Conservation (phyloP, 495 filamentous ascomycete genomes). For the Cairneyella variabilis region DNA sequence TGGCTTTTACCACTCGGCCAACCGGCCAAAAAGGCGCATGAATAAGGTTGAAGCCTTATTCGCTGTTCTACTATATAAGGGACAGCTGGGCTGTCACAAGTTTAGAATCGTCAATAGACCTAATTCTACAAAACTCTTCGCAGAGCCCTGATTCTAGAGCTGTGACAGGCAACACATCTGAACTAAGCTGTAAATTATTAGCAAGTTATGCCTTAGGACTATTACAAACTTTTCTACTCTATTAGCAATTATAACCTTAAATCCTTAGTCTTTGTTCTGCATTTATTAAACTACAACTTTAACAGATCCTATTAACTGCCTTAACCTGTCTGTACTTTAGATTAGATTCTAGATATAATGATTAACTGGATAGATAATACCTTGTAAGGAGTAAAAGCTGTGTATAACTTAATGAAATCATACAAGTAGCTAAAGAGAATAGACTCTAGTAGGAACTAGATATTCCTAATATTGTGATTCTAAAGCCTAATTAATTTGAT, state of each 20-base stretch:
- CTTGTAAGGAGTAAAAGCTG: slow-evolving; percentile 45
- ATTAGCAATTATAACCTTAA: neutral
- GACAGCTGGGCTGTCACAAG: too few relatives aligned
- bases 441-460: slow-evolving; percentile 49
- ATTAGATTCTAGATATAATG: slow-evolving; percentile 7
- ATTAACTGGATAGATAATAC: slow-evolving; percentile 10
- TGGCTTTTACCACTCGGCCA: too few relatives aligned
- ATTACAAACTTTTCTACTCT: neutral
- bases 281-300: neutral
- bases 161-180: too few relatives aligned
- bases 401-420: slow-evolving; percentile 55
- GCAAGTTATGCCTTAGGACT: too few relatives aligned
- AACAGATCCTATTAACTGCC: neutral
- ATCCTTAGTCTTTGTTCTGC: neutral
- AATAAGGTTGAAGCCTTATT: too few relatives aligned
- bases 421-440: slow-evolving; percentile 47
- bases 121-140: too few relatives aligned
- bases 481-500: slow-evolving; percentile 59
- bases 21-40: too few relatives aligned
- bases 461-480: slow-evolving; percentile 50
- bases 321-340: slow-evolving; percentile 5
- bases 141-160: too few relatives aligned
- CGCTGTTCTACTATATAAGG: too few relatives aligned
- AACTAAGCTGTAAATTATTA: too few relatives aligned
- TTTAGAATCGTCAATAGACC: too few relatives aligned